Evolutionary conservation across 179 eudicot genomes (phyloP), one percentile per base, ranked within the genome.

Genomic region (Patellifolia procumbens): DNA sequence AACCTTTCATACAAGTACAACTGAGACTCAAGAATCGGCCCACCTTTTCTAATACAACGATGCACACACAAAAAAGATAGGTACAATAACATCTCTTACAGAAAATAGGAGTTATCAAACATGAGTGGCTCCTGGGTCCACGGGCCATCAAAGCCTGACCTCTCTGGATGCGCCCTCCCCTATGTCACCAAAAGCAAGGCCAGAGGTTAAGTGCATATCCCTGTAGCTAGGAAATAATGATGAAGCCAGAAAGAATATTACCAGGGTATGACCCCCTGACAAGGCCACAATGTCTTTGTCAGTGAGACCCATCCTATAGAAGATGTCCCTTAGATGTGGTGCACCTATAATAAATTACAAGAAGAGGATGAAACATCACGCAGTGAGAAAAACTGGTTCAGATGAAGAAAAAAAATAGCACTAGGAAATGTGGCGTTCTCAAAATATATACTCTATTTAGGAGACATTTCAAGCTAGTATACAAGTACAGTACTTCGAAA

Each of bases 101-200:
- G 85, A 63, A 92, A 92, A 82, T 92, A 94, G 42, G 93, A 89
- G 81, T 93, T 93, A 63, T 92, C 98, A 73, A 95, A 93, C 85
- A 88, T 93, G 79, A 95, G 83, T 35, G 98, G 99, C 83, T 95
- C 98, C 77, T 83, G 79, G 20, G 99, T 95, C 99, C 99, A 95
- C 37, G 99, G 88, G 29, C 99, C 99, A 73, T 91, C 98, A 82
- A 95, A 95, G 74, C 99, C 98, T 73, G 98, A 95, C 78, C 97
- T 95, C 73, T 95, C 97, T 59, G 93, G 89, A 84, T 92, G 99
- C 70, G 95, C 97, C 87, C 92, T 92, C 81, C 99, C 99, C 97
- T 93, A 70, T n/a, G 82, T 70, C 52, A 51, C 61, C 73, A 75
- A 76, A 63, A 65, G 34, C 32, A 64, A 60, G 32, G 52, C 26